Percentiles rank a stretch among this genome's conserved stretches.
phyloP scores from a whole-genome alignment of 208 protist genomes.

The Leishmania aethiopica region DNA sequence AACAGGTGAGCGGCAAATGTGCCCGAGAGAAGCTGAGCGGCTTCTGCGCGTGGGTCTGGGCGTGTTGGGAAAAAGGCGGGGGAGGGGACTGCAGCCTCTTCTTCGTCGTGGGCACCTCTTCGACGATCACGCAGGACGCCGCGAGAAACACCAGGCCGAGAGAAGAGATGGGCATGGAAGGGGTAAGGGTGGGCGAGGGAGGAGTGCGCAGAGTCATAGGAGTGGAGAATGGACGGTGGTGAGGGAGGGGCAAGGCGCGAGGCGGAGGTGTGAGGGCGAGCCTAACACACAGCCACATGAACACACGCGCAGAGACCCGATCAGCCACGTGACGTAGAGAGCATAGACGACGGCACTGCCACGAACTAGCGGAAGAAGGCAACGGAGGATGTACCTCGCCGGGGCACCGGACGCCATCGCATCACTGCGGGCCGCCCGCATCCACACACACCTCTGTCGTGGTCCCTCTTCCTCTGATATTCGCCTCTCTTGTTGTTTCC shows the following conservation, averaged over 20 bases:
- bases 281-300: not conserved
- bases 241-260: not conserved
- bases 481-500: not conserved
- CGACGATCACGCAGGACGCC: not conserved
- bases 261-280: not conserved
- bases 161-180: not conserved
- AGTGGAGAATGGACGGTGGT: not conserved
- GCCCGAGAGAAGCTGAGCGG: not conserved
- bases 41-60: too few species aligned
- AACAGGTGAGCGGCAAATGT: not conserved
- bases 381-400: not conserved
- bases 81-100: not conserved
- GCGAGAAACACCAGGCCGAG: not conserved
- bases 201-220: not conserved
- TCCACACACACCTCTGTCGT: not conserved
- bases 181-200: not conserved
- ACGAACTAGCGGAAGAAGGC: not conserved
- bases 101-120: not conserved
- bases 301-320: not conserved
- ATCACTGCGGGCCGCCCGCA: not conserved
- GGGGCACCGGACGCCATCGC: not conserved
- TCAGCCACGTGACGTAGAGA: too few species aligned
- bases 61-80: too few species aligned
- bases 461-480: not conserved
- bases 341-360: not conserved